Conservation (phyloP, 1,139 yeast species). For the Yamadazyma diospyri region DNA sequence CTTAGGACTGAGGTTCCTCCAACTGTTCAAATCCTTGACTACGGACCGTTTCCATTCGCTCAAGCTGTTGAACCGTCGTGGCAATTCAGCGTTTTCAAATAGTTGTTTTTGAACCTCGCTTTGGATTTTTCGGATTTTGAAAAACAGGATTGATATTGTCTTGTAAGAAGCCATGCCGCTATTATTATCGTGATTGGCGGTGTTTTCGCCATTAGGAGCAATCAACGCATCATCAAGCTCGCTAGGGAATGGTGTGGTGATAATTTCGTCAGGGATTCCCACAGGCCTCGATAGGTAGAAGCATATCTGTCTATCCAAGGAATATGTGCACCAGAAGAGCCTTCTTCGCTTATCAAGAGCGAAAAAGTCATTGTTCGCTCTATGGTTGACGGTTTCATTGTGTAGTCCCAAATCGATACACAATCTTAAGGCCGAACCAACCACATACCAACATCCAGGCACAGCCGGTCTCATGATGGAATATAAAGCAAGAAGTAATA, state of each 20-base stretch:
- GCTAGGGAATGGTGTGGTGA: constrained; percentile 67
- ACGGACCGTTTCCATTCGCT: constrained; percentile 59
- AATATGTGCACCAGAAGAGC: constrained; percentile 85
- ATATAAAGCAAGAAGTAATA: constrained; percentile 63
- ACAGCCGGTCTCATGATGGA: constrained; percentile 73
- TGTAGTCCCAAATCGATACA: constrained; percentile 85
- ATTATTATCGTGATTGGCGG: constrained; percentile 21
- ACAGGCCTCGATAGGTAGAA: constrained; percentile 71
- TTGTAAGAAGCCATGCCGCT: constrained; percentile 59
- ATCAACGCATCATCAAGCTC: constrained; percentile 68
- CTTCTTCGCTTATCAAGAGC: constrained; percentile 70
- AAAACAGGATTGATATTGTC: constrained; percentile 59
- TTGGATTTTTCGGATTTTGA: constrained; percentile 68
- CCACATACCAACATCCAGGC: constrained; percentile 91
- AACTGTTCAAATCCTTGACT: constrained; percentile 47
- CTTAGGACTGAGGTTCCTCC: constrained; percentile 61
- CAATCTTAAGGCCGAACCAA: constrained; percentile 75
- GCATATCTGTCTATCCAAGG: constrained; percentile 76
- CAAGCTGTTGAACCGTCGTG: constrained; percentile 55
- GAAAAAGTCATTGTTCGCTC: constrained; percentile 45
- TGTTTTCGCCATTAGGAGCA: constrained; percentile 24
- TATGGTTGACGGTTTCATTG: constrained; percentile 41
- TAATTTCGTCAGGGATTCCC: constrained; percentile 70
- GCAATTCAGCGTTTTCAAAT: constrained; percentile 68
- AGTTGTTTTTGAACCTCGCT: constrained; percentile 71